These are phyloP conservation scores for Metschnikowia koreensis DNA, from an alignment of 805 yeast species.

Conservation along the genomic window DNA sequence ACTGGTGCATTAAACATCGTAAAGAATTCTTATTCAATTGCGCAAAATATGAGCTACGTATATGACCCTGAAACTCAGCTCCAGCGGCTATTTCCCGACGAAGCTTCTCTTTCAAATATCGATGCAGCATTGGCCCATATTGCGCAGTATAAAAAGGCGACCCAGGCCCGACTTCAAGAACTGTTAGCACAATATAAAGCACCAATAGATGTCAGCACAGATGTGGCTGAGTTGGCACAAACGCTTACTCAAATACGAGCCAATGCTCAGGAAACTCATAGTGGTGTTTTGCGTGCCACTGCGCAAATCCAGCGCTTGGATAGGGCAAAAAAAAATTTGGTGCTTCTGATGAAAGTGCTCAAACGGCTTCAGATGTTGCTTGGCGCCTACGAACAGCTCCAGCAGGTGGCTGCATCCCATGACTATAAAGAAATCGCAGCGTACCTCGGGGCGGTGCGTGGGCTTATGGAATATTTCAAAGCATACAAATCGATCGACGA, in stretches of 20 bases:
- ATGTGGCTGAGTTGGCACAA: conserved; percentile 40
- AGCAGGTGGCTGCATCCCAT: conserved; percentile 43
- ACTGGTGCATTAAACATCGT: too few species aligned
- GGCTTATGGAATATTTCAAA: conserved; percentile 68
- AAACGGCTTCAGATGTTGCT: conserved; percentile 85
- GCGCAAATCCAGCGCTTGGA: conserved; percentile 76
- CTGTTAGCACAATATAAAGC: conserved; percentile 36
- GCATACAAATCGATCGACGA: conserved; percentile 82
- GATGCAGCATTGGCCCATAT: conserved; percentile 16
- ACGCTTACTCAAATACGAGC: conserved; percentile 48
- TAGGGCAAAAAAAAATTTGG: conserved; percentile 78
- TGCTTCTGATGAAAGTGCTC: conserved; percentile 78
- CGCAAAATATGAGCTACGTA: conserved; percentile 16
- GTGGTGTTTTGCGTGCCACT: conserved; percentile 67
- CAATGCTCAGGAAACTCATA: conserved; percentile 55
- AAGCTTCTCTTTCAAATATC: conserved; percentile 14
- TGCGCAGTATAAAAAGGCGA: conserved; percentile 38
- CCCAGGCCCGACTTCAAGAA: conserved; percentile 45
- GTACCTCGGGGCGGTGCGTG: conserved; percentile 67
- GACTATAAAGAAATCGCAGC: conserved; percentile 57
- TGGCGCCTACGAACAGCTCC: conserved; percentile 65
- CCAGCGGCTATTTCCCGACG: conserved; percentile 16
- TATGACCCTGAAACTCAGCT: conserved; percentile 20
- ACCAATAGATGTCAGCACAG: conserved; percentile 23
- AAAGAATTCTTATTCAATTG: too few species aligned